phyloP scores from a whole-genome alignment of 306 rosid genomes.

The Castanea crenata region DNA sequence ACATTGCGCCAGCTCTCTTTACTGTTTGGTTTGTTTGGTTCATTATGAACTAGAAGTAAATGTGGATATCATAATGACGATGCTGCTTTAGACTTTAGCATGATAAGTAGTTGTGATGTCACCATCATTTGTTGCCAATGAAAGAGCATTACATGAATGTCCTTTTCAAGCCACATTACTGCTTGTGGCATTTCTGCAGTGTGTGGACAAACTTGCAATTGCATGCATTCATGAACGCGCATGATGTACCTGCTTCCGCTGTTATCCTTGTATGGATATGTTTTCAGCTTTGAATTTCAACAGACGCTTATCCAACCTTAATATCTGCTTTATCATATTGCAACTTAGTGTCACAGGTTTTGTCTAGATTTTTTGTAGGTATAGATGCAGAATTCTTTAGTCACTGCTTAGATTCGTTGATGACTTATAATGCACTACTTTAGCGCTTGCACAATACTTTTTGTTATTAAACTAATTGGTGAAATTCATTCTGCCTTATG shows the following conservation, averaged over 20 bases:
- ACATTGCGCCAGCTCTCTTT: not conserved
- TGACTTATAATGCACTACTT: not conserved
- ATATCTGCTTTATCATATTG: not conserved
- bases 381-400: not conserved
- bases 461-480: not conserved
- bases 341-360: not conserved
- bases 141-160: constrained; percentile 27
- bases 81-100: constrained; percentile 58
- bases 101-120: constrained; percentile 71
- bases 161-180: constrained; percentile 39
- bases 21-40: constrained; percentile 16
- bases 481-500: not conserved
- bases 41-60: constrained; percentile 24
- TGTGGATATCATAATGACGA: constrained; percentile 30
- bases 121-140: constrained; percentile 44
- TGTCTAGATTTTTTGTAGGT: not conserved
- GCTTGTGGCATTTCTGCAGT: constrained; percentile 26
- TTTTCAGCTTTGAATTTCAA: not conserved
- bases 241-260: constrained; percentile 27
- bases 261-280: constrained; percentile 9
- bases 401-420: not conserved
- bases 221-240: constrained; percentile 36
- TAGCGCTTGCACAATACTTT: constrained; percentile 11
- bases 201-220: constrained; percentile 25
- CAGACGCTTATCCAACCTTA: not conserved